phyloP scores from a whole-genome alignment of 139 green algal genomes.

The Chlorella sp. region DNA sequence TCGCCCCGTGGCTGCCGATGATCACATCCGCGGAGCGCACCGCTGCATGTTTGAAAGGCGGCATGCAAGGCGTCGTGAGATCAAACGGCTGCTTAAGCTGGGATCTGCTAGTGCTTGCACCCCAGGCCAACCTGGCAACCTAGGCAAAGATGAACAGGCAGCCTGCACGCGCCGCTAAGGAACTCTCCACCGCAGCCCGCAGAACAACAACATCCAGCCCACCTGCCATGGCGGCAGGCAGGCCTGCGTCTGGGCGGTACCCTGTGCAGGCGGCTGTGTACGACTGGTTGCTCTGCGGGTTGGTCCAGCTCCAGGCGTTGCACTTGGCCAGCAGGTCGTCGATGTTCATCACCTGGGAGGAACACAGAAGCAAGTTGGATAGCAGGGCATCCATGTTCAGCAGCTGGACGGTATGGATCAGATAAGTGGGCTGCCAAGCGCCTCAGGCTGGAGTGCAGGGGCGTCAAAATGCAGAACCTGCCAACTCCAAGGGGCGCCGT shows the following conservation, averaged over 20 bases:
- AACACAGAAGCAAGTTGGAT: too few relatives aligned
- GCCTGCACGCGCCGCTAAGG: too few relatives aligned
- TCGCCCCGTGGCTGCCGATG: not conserved
- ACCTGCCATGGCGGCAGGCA: constrained; percentile 2
- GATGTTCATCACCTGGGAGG: not conserved
- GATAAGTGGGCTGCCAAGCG: too few relatives aligned
- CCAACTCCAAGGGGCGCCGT: too few relatives aligned
- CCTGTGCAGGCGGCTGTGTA: not conserved
- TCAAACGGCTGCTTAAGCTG: too few relatives aligned
- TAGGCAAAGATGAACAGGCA: too few relatives aligned
- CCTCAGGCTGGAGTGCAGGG: too few relatives aligned
- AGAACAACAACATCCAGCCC: not conserved
- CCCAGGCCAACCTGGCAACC: not conserved
- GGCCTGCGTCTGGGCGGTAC: not conserved
- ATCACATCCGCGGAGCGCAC: not conserved
- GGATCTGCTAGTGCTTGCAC: not conserved
- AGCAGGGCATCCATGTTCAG: too few relatives aligned
- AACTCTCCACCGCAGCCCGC: too few relatives aligned
- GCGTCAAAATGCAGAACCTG: too few relatives aligned
- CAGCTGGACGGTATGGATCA: too few relatives aligned
- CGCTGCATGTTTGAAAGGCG: not conserved
- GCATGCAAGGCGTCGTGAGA: not conserved
- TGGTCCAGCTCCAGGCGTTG: not conserved
- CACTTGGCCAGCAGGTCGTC: not conserved
- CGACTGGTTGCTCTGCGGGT: not conserved